Percentiles rank a stretch among this genome's conserved stretches.
These are phyloP conservation scores for Colletotrichum aenigma DNA, from an alignment of 2,329 filamentous ascomycete species.

Conservation along the genomic window DNA sequence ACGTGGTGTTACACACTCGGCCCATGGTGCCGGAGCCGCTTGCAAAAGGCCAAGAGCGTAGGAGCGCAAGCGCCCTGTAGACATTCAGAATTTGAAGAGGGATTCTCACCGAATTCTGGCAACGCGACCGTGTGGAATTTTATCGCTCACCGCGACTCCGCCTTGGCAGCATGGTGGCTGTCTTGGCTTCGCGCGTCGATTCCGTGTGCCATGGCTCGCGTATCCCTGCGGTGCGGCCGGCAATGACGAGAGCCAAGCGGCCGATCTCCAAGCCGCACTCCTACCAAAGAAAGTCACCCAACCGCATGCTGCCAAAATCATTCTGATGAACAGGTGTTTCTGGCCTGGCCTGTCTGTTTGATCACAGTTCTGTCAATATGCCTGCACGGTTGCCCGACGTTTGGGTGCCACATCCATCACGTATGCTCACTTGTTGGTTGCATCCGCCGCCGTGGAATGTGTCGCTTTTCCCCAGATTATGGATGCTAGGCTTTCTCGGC, in stretches of 20 bases:
- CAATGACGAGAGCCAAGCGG: conserved; percentile 18
- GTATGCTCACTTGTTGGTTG: neutral
- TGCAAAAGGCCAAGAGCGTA: neutral
- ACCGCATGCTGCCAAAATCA: neutral
- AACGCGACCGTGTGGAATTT: neutral
- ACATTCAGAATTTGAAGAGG: neutral
- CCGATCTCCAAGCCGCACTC: conserved; percentile 10
- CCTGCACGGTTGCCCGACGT: neutral
- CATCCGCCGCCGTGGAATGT: neutral
- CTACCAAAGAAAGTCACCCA: neutral
- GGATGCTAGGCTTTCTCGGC: neutral
- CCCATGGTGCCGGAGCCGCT: neutral
- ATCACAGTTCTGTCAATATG: neutral
- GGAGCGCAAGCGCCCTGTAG: neutral
- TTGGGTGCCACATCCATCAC: neutral
- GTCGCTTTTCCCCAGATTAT: conserved; percentile 5
- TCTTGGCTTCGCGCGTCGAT: conserved; percentile 13
- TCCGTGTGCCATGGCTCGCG: conserved; percentile 15
- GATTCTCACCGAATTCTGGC: neutral
- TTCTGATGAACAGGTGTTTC: neutral
- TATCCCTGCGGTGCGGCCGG: neutral
- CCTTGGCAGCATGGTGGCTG: neutral
- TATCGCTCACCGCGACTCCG: neutral
- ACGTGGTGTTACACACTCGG: neutral
- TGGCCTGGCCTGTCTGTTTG: neutral